Base-by-base conservation (phyloP, 2,329 filamentous ascomycete genomes). In the Sporothrix pallida region DNA sequence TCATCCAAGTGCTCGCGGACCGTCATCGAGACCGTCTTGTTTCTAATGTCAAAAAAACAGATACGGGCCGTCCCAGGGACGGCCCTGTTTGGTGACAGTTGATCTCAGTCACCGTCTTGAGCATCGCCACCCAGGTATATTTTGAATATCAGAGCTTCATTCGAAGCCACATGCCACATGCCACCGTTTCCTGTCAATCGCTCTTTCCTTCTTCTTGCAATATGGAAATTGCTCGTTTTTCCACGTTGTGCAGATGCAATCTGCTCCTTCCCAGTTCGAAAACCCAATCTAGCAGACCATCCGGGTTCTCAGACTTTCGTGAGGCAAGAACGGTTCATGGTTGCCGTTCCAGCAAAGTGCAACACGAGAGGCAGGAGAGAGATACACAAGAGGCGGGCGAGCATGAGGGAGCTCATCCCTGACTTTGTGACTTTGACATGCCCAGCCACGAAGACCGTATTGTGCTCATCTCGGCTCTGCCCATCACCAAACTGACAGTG, bases 101-200 rank as follows among this genome's bases (percentile, higher is more conserved):
- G 65, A 50, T 37, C 31, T 56, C 62, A 48, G 62, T 67, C 62
- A 48, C 20, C 17, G 42, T 67, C 62, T 48, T 67, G 31, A 23
- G 62, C 62, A 48, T 67, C 62, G 20, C 20, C 62, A 48, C 42
- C 31, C 31, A 37, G 31, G 31, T 37, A 37, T 7, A 37, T 67
- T 26, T 67, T 42, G 2, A n/a, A 26, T 26, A 1, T 26, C 8
- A 17, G 23, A 31, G 23, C 13, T 62, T 37, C 20, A 8, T 1
- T 37, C 12, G 44, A 5, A 63, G 42, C 8, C 13, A 7, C 7
- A 8, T 13, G 23, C 23, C 44, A 26, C 23, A 26, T 26, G 42
- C 15, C 65, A 52, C 46, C 65, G 46, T 52, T 68, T 52, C 23
- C 9, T 37, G 20, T 13, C 0, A 6, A 37, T 37, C 31, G 31